Evolutionary conservation across 1,284 basidiomycete species (phyloP).

Genomic region (Irpex rosettiformis): DNA sequence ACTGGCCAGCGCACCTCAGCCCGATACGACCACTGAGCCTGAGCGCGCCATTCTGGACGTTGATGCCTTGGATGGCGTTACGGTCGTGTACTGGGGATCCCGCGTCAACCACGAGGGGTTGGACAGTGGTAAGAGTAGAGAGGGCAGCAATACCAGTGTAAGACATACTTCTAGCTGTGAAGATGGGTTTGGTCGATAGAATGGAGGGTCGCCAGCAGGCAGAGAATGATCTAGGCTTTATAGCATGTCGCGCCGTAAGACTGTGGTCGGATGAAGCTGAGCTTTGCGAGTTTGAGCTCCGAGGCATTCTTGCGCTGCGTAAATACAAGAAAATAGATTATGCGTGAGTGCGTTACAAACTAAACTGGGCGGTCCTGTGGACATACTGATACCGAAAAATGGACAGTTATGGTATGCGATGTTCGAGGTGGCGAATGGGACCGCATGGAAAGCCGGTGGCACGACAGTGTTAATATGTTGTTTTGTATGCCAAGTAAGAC

Average conservation of each 20-base stretch:
- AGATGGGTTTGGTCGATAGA: background rate
- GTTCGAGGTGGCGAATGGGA: background rate
- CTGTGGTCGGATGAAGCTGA: slow-evolving; percentile 12
- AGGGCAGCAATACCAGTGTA: background rate
- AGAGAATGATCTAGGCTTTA: slow-evolving; percentile 5
- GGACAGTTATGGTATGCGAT: background rate
- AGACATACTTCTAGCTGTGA: background rate
- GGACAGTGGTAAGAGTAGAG: background rate
- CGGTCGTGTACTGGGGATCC: background rate
- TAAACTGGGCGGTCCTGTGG: background rate
- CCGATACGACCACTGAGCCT: background rate
- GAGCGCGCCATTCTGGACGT: background rate
- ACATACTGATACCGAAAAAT: background rate
- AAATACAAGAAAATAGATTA: background rate
- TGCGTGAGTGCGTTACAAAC: background rate
- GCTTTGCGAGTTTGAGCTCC: slow-evolving; percentile 15
- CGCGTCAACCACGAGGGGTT: background rate
- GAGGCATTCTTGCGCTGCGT: slow-evolving; percentile 4
- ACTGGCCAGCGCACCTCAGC: slow-evolving; percentile 1
- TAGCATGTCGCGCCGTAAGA: background rate
- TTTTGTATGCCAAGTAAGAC: background rate
- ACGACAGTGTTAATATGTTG: background rate
- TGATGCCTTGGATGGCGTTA: background rate
- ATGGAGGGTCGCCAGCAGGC: background rate
- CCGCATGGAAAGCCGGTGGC: background rate